Evolutionary conservation across 805 yeast genomes (phyloP).

Genomic region (Candida qinlingensis): DNA sequence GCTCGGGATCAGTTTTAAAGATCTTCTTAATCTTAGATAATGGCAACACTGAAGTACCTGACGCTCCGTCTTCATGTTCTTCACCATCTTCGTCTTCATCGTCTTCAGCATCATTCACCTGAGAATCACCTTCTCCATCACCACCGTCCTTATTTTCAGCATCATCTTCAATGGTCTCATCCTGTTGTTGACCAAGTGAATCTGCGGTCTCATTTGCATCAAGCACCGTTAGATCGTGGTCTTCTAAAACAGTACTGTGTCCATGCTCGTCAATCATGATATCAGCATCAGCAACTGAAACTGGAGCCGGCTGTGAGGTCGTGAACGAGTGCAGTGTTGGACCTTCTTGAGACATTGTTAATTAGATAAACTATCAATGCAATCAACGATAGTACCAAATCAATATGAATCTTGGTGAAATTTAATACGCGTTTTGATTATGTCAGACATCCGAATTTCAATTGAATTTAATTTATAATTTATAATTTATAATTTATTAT

Average conservation of each 20-base stretch:
- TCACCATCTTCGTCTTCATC: slow-evolving; percentile 12
- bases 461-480: background rate
- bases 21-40: slow-evolving; percentile 65
- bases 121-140: slow-evolving; percentile 3
- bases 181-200: slow-evolving; percentile 4
- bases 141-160: background rate
- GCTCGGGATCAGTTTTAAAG: slow-evolving; percentile 72
- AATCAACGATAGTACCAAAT: too few relatives aligned
- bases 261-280: background rate
- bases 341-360: slow-evolving; percentile 7
- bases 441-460: background rate
- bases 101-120: slow-evolving; percentile 4
- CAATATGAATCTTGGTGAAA: background rate
- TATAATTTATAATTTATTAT: background rate
- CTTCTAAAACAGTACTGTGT: slow-evolving; percentile 14
- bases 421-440: background rate
- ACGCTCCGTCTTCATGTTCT: slow-evolving; percentile 25
- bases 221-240: slow-evolving; percentile 8
- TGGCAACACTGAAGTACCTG: slow-evolving; percentile 44
- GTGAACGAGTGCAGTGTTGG: slow-evolving; percentile 22
- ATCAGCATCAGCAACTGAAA: slow-evolving; percentile 1
- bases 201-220: slow-evolving; percentile 11
- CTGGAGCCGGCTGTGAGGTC: background rate
- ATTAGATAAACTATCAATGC: too few relatives aligned
- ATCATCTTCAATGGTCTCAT: slow-evolving; percentile 9